A percentile compares a stretch with the other conserved stretches of the same genome.
phyloP scores from a whole-genome alignment of 2,329 filamentous ascomycete species.

The Aureobasidium sp. region DNA sequence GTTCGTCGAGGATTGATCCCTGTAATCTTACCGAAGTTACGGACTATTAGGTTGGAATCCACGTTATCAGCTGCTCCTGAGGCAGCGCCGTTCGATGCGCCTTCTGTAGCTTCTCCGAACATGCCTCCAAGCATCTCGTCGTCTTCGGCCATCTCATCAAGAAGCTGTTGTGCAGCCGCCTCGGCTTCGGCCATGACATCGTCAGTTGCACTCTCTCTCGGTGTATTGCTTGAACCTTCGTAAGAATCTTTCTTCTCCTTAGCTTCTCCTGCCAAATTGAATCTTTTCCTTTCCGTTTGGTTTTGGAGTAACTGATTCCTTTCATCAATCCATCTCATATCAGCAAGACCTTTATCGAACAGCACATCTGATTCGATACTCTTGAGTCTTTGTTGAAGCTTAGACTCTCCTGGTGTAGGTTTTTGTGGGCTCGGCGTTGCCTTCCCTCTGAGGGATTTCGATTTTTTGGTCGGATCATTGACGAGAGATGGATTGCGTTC shows the following conservation, averaged over 20 bases:
- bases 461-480: conserved; percentile 39
- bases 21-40: conserved; percentile 78
- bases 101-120: conserved; percentile 39
- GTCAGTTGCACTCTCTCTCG: conserved; percentile 12
- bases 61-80: conserved; percentile 16
- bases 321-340: conserved; percentile 39
- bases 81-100: background rate
- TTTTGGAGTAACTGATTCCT: conserved; percentile 37
- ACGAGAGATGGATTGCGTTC: conserved; percentile 50
- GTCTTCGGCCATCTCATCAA: conserved; percentile 40
- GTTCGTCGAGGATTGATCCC: conserved; percentile 69
- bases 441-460: conserved; percentile 20
- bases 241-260: background rate
- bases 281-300: conserved; percentile 29
- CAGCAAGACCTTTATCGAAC: conserved; percentile 43
- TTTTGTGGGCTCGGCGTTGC: conserved; percentile 12
- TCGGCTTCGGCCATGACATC: conserved; percentile 49
- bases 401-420: conserved; percentile 47
- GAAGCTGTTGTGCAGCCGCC: conserved; percentile 25
- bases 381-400: conserved; percentile 65
- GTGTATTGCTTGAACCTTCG: background rate
- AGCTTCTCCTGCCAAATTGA: conserved; percentile 22
- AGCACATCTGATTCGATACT: conserved; percentile 61
- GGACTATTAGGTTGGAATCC: conserved; percentile 51
- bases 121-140: conserved; percentile 53